Base-by-base conservation (phyloP, 2,329 filamentous ascomycete genomes). In the Ascochyta rabiei region DNA sequence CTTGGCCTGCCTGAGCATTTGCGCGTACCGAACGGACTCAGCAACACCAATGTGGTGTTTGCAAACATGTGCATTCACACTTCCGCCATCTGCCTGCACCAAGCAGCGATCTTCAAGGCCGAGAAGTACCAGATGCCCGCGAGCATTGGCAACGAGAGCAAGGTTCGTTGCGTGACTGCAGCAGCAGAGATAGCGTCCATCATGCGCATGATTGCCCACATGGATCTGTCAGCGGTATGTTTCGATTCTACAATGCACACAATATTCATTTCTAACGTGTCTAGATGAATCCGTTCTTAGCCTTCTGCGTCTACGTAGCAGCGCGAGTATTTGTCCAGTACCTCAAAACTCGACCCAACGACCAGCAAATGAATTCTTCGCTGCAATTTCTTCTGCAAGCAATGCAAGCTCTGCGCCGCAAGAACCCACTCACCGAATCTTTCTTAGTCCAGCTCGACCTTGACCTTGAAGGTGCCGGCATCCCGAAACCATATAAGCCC, bases 61-160 rank as follows among this genome's bases (percentile, higher is more conserved):
- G 86, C 90, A 53, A 98, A 98, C 68, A 96, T 99, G 91, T 92
- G 90, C 70, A 91, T 99, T 28, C 93, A 98, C 72, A 96, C 95
- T 0, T 96, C 93, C 1, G 92, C 91, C 1, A 98, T 99, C 48
- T 98, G 93, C 73, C 80, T 99, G n/a, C 95, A 99, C 69, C 95
- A 99, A 77, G 95, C 93, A 2, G 95, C 95, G 23, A 98, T 99
- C 18, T 97, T 93, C 82, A 98, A 97, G 73, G 92, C 93, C 0
- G 93, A 98, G 67, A 95, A 92, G 76, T 89, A 96, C 74, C 85
- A 86, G 48, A 79, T 97, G 57, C 87, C 91, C 0, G 79, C 84
- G 1, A 87, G 89, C 16, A 88, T 97, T 41, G 88, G 90, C 60
- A 86, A 89, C 1, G 93, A 98, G 71, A 96, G 93, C 74, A 97